phyloP scores from a whole-genome alignment of 352 stramenopile genomes.

The Pythium insidiosum region DNA sequence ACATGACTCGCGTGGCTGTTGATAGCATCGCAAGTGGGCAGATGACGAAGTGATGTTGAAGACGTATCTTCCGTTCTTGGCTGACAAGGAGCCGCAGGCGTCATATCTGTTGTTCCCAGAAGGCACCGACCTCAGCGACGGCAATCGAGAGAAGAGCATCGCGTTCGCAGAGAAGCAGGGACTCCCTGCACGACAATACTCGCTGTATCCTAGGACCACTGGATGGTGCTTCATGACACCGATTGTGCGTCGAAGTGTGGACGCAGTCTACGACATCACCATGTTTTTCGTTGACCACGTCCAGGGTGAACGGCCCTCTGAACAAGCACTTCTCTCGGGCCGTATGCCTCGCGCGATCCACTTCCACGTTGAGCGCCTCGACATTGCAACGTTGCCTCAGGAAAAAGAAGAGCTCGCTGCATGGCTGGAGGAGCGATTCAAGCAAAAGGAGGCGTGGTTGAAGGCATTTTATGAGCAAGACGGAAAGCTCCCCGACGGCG shows the following conservation, averaged over 20 bases:
- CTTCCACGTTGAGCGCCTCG: conserved; percentile 63
- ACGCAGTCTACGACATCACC: conserved; percentile 74
- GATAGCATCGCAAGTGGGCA: conserved; percentile 49
- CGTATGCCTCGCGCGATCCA: conserved; percentile 51
- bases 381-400: conserved; percentile 28
- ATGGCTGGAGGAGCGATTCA: conserved; percentile 63
- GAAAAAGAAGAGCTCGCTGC: conserved; percentile 31
- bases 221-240: conserved; percentile 75
- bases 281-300: conserved; percentile 76
- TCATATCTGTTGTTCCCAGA: conserved; percentile 79
- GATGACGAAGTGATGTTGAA: conserved; percentile 50
- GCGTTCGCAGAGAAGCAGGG: conserved; percentile 46
- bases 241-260: conserved; percentile 38
- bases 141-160: conserved; percentile 54
- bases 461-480: conserved; percentile 55
- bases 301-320: conserved; percentile 52
- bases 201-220: conserved; percentile 69
- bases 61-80: conserved; percentile 49
- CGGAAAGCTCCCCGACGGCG: conserved; percentile 35
- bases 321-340: conserved; percentile 48
- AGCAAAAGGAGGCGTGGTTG: conserved; percentile 55
- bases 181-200: conserved; percentile 37
- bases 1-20: not conserved
- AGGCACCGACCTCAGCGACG: conserved; percentile 65
- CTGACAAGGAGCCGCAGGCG: conserved; percentile 30